Evolutionary conservation across 2,329 filamentous ascomycete genomes (phyloP).

Genomic region (Fusarium caatingaense): DNA sequence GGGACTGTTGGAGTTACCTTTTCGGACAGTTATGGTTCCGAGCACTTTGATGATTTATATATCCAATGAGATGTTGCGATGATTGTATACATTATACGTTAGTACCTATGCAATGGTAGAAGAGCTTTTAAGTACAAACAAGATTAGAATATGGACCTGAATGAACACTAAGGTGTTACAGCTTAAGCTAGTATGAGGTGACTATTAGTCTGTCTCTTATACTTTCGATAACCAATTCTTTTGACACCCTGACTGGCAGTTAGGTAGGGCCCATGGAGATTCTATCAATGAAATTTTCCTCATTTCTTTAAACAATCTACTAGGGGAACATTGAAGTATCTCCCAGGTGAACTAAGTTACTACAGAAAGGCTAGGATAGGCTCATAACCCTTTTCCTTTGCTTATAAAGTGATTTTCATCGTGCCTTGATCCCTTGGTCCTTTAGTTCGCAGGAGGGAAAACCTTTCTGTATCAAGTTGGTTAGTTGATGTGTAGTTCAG

Average conservation of each 20-base stretch:
- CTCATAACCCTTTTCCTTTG: neutral
- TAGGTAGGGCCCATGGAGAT: neutral
- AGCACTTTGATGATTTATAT: neutral
- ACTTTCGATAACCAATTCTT: neutral
- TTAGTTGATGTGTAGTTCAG: neutral
- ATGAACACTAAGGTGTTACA: neutral
- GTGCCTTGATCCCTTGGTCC: neutral
- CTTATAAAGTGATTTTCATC: constrained; percentile 16
- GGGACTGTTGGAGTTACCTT: neutral
- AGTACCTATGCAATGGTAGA: neutral
- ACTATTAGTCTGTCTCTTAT: neutral
- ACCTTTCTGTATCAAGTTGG: constrained; percentile 29
- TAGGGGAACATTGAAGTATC: neutral
- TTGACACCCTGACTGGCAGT: neutral
- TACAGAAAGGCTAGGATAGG: neutral
- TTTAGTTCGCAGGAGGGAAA: constrained; percentile 39
- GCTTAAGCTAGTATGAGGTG: neutral
- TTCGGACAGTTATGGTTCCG: neutral
- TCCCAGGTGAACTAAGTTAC: neutral
- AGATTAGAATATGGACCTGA: neutral
- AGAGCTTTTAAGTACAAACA: neutral
- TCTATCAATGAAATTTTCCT: neutral
- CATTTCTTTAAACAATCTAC: neutral
- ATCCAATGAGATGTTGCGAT: neutral
- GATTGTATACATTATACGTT: neutral